Conservation (phyloP, 192 early-diverging fungal genomes). For the Mortierella antarctica region DNA sequence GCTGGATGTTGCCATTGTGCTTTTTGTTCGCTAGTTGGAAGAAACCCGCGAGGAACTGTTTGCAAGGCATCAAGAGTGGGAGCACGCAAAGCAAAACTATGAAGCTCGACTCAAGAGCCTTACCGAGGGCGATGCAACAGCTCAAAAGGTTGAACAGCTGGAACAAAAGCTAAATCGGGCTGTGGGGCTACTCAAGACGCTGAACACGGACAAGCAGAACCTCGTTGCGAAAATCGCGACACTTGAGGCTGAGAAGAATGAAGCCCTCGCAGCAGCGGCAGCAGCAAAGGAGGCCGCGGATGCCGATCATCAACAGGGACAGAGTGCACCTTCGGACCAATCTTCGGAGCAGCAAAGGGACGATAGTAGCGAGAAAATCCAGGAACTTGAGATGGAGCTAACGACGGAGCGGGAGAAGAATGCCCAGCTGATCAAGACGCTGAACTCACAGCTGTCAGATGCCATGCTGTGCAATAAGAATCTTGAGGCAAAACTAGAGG, state of each 20-base stretch:
- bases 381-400: conserved; percentile 11
- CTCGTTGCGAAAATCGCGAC: conserved; percentile 11
- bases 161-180: conserved; percentile 28
- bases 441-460: conserved; percentile 22
- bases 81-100: conserved; percentile 36
- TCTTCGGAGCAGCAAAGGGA: neutral
- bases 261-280: conserved; percentile 1
- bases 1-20: neutral
- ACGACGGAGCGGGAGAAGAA: conserved; percentile 21
- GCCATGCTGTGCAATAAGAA: conserved; percentile 16
- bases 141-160: conserved; percentile 45
- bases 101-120: conserved; percentile 34
- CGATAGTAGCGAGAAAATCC: neutral
- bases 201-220: conserved; percentile 29
- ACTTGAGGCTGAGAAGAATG: conserved; percentile 15
- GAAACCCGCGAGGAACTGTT: conserved; percentile 22
- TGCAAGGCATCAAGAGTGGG: conserved; percentile 44
- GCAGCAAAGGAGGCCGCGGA: conserved; percentile 6
- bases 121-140: conserved; percentile 31
- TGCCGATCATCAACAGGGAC: neutral
- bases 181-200: conserved; percentile 23
- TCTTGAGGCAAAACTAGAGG: conserved; percentile 25
- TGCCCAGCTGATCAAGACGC: conserved; percentile 3
- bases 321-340: neutral
- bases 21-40: conserved; percentile 16